Evolutionary conservation across 768 basidiomycete species (phyloP).

Genomic region (Boletus rubropictus): DNA sequence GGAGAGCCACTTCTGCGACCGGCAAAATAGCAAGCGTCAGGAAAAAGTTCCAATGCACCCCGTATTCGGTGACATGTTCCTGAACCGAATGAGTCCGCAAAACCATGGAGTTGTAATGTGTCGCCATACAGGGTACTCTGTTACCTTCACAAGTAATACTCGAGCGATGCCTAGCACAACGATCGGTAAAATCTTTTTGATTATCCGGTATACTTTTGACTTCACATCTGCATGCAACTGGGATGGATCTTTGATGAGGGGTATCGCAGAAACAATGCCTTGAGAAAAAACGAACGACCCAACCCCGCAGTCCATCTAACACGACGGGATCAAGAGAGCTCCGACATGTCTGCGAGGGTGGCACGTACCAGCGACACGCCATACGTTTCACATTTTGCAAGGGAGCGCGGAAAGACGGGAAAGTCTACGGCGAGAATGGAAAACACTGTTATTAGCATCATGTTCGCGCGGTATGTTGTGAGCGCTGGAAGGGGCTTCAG

Average conservation of each 20-base stretch:
- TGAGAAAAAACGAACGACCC: slow-evolving; percentile 97
- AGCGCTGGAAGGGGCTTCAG: slow-evolving; percentile 61
- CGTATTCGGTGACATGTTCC: slow-evolving; percentile 97
- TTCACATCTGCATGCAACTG: slow-evolving; percentile 45
- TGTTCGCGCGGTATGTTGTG: slow-evolving; percentile 85
- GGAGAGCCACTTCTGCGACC: slow-evolving; percentile 59
- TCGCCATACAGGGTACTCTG: slow-evolving; percentile 81
- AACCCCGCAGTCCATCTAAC: slow-evolving; percentile 95
- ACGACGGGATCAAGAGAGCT: not conserved
- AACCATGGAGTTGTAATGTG: not conserved
- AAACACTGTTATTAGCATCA: slow-evolving; percentile 89
- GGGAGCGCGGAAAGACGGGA: slow-evolving; percentile 76
- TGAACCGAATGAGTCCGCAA: slow-evolving; percentile 23
- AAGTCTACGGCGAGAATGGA: slow-evolving; percentile 97
- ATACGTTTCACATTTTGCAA: slow-evolving; percentile 92
- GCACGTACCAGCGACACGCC: slow-evolving; percentile 83
- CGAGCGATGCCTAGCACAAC: slow-evolving; percentile 70
- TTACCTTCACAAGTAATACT: slow-evolving; percentile 83
- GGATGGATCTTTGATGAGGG: slow-evolving; percentile 59
- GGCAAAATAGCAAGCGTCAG: slow-evolving; percentile 84
- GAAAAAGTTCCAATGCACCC: slow-evolving; percentile 98
- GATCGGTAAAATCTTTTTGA: slow-evolving; percentile 62
- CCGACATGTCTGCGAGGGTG: not conserved
- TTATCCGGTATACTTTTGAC: slow-evolving; percentile 45
- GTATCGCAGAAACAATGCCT: slow-evolving; percentile 85